Base-by-base conservation (phyloP, 768 basidiomycete species). In the Tremella mesenterica region DNA sequence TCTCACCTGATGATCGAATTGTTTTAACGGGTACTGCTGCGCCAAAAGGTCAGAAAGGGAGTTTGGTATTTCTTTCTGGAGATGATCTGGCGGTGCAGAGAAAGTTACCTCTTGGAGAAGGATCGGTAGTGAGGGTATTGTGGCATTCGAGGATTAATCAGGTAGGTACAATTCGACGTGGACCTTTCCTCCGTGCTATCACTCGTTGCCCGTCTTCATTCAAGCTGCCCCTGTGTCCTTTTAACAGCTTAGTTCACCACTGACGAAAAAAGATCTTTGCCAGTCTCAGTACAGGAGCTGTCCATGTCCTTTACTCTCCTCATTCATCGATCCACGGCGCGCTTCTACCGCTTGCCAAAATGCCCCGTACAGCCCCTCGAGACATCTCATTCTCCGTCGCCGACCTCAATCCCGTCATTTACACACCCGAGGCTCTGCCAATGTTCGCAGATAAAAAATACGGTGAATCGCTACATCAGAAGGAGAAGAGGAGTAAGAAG, bases 141-240 rank as follows among this genome's bases (percentile, higher is more conserved):
- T 99, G 95, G 95, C 95, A 96, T 76, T 82, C 88, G 5, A 88
- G 87, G 74, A 97, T 99, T 78, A 99, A 99, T 77, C 89, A 95
- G 80, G 88, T 86, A 46, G 20, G 21, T 5, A 23, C 18, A 4
- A 20, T 27, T 13, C 44, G 4, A 46, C 4, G 44, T 36, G 12
- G 34, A 12, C 34, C 34, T 36, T 36, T 36, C 34, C 34, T 18
- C 34, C 34, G 34, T 12, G 12, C 12, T 18, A 18, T 36, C 34
- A 36, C 18, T 12, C 34, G n/a, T n/a, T n/a, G n/a, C n/a, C 16
- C 47, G 27, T 38, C 33, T 13, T 20, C 34, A 25, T 41, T 18
- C 43, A 3, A 1, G 29, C 47, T 60, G 56, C 52, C 12, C n/a
- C 12, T 36, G 34, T 36, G 12, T 36, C 12, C 34, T 36, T 12